Percentiles rank a stretch among this genome's conserved stretches.
These are phyloP conservation scores for Gastroboletus turbinatus DNA, from an alignment of 1,284 basidiomycete genomes.

Conservation along the genomic window DNA sequence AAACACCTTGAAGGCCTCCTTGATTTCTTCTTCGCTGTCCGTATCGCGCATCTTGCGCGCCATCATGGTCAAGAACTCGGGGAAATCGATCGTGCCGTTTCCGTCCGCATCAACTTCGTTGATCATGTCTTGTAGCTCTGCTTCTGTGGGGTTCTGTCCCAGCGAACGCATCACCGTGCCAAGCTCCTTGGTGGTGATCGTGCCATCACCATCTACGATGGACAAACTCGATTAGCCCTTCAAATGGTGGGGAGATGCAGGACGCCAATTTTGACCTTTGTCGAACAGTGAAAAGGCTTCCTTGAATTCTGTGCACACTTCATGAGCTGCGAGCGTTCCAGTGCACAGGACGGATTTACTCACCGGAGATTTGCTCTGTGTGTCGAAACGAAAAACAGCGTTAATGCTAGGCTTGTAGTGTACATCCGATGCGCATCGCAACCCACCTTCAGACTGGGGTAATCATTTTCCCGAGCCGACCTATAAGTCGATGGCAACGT, in stretches of 20 bases:
- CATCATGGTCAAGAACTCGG: conserved; percentile 96
- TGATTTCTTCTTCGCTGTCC: conserved; percentile 78
- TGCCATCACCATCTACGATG: conserved; percentile 86
- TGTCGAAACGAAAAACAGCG: background rate
- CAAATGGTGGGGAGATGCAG: background rate
- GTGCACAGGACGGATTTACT: conserved; percentile 17
- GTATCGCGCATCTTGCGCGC: conserved; percentile 94
- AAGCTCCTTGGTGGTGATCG: conserved; percentile 94
- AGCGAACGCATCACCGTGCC: conserved; percentile 97
- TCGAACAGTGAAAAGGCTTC: conserved; percentile 95
- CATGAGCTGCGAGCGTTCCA: conserved; percentile 22
- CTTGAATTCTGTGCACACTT: conserved; percentile 62
- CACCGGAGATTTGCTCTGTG: conserved; percentile 70
- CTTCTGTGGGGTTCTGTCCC: conserved; percentile 95
- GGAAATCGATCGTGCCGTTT: conserved; percentile 93
- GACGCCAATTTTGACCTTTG: conserved; percentile 60
- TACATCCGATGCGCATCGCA: background rate
- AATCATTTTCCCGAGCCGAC: conserved; percentile 3
- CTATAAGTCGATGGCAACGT: conserved; percentile 11
- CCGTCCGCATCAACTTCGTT: conserved; percentile 84
- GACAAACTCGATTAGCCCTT: conserved; percentile 21
- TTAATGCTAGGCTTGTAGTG: background rate
- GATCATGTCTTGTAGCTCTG: conserved; percentile 96
- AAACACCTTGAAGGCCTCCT: conserved; percentile 82
- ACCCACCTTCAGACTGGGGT: conserved; percentile 64